Conservation (phyloP, 2,329 filamentous ascomycete genomes). For the Achaetomium macrosporum region DNA sequence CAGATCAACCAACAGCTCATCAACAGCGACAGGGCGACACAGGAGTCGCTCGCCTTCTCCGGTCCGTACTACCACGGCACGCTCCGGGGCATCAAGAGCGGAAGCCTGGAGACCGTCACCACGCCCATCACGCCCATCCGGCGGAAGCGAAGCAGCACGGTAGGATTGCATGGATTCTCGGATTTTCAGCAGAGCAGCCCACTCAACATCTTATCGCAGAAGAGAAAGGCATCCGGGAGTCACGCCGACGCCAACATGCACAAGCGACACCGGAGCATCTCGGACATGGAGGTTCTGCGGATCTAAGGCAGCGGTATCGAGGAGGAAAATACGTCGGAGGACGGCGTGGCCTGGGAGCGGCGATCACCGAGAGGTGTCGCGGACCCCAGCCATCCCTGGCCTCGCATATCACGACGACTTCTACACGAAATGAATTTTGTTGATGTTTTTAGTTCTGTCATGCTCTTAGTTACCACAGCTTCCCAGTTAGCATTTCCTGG, state of each 20-base stretch:
- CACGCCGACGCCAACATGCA: slow-evolving; percentile 37
- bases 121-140: slow-evolving; percentile 63
- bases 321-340: slow-evolving; percentile 39
- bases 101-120: slow-evolving; percentile 59
- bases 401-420: slow-evolving; percentile 26
- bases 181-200: slow-evolving; percentile 42
- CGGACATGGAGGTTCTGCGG: slow-evolving; percentile 46
- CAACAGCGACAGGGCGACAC: slow-evolving; percentile 53
- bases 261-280: slow-evolving; percentile 55
- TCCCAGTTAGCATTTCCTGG: background rate
- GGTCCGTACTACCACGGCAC: slow-evolving; percentile 55
- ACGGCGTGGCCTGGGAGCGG: slow-evolving; percentile 34
- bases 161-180: slow-evolving; percentile 13
- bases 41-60: slow-evolving; percentile 58
- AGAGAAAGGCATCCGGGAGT: slow-evolving; percentile 47
- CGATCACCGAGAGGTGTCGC: slow-evolving; percentile 10
- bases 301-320: slow-evolving; percentile 31
- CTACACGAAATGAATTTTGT: background rate
- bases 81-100: slow-evolving; percentile 58
- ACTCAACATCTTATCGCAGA: slow-evolving; percentile 43
- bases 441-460: background rate
- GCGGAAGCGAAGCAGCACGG: slow-evolving; percentile 41
- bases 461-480: background rate
- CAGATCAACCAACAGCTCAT: slow-evolving; percentile 58
- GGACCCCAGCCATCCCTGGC: slow-evolving; percentile 37